Percentiles rank a stretch among this genome's conserved stretches.
Evolutionary conservation across 164 flowering plant species (phyloP).

Genomic region (Stephania japonica): DNA sequence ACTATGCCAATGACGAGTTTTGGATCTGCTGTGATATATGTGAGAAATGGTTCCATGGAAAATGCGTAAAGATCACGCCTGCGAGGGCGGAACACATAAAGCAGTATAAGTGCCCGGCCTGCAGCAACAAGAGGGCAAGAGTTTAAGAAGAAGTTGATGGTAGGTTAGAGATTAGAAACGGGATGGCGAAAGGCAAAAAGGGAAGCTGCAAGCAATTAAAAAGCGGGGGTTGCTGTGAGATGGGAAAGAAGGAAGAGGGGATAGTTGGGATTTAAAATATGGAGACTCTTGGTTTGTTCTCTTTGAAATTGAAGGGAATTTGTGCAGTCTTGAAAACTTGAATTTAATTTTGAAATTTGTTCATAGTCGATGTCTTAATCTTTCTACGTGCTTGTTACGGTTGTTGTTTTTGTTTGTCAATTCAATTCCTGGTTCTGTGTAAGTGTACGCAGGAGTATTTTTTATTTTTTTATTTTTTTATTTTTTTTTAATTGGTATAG

Average conservation of each 20-base stretch:
- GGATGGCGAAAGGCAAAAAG: background rate
- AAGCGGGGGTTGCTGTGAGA: background rate
- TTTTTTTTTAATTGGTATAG: too few species aligned
- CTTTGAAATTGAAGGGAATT: background rate
- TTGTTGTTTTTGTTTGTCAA: background rate
- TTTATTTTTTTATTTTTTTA: too few species aligned
- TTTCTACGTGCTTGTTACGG: background rate
- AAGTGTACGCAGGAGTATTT: background rate
- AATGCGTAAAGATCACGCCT: slow-evolving; percentile 74
- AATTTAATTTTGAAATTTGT: background rate
- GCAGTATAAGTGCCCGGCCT: slow-evolving; percentile 82
- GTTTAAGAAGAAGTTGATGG: slow-evolving; percentile 24
- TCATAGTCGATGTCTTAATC: background rate
- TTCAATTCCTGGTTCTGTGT: background rate
- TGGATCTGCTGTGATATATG: slow-evolving; percentile 84
- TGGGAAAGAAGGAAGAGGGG: background rate
- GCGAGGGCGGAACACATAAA: slow-evolving; percentile 79
- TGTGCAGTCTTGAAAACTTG: background rate
- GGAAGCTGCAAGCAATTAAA: background rate
- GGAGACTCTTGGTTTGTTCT: background rate
- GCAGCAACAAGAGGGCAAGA: slow-evolving; percentile 71
- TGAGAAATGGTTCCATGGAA: slow-evolving; percentile 86
- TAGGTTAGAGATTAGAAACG: background rate
- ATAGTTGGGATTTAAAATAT: background rate
- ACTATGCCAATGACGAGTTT: slow-evolving; percentile 53